These are phyloP conservation scores for Periconia digitata DNA, from an alignment of 2,329 filamentous ascomycete genomes.

Conservation along the genomic window DNA sequence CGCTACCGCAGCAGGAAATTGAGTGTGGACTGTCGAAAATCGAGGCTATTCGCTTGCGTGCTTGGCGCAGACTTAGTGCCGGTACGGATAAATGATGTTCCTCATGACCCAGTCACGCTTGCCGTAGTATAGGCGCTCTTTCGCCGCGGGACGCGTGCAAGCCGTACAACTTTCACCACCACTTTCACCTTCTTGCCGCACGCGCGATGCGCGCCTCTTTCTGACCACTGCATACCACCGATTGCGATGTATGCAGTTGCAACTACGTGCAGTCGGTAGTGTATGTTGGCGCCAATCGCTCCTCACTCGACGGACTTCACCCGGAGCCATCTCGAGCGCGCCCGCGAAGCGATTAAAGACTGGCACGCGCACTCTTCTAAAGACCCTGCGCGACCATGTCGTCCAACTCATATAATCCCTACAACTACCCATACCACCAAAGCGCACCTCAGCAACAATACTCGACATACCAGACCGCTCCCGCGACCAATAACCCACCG, in stretches of 20 bases:
- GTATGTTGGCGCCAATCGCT: neutral
- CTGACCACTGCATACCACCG: neutral
- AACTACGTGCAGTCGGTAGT: neutral
- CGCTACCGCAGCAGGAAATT: constrained; percentile 15
- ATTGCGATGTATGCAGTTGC: neutral
- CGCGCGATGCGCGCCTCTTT: constrained; percentile 8
- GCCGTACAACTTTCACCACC: neutral
- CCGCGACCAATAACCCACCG: constrained; percentile 21
- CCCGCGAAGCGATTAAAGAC: neutral
- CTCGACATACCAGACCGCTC: constrained; percentile 26
- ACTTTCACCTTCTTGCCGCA: constrained; percentile 1
- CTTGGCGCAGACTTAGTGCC: no score
- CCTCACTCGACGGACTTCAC: neutral
- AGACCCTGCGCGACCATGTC: constrained; percentile 18
- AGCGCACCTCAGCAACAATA: constrained; percentile 30
- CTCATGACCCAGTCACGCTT: neutral
- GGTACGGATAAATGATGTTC: neutral
- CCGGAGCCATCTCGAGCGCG: neutral
- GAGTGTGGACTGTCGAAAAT: constrained; percentile 13
- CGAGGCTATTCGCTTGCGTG: constrained; percentile 20
- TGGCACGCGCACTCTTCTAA: neutral
- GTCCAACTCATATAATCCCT: constrained; percentile 28
- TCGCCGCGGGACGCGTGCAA: neutral
- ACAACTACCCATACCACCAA: constrained; percentile 32
- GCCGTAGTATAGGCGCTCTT: neutral